These are phyloP conservation scores for Trichoderma sp. DNA, from an alignment of 2,329 filamentous ascomycete species.

Conservation along the genomic window DNA sequence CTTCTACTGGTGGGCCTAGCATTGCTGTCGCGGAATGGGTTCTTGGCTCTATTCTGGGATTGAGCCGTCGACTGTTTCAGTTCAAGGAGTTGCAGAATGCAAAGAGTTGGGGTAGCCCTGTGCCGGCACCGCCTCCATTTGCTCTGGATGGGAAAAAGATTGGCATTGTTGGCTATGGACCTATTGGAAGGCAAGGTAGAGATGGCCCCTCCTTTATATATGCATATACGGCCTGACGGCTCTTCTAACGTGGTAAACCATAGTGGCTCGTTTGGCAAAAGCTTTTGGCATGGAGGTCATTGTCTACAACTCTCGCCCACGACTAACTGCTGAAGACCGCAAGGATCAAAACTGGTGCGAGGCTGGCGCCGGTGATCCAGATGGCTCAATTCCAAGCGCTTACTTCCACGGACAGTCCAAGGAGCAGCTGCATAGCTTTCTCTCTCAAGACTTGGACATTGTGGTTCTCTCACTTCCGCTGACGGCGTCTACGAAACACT, in stretches of 20 bases:
- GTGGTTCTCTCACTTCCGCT: constrained; percentile 3
- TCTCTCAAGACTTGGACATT: neutral
- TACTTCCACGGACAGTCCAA: constrained; percentile 9
- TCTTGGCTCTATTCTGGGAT: neutral
- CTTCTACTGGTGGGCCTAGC: neutral
- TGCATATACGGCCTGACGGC: too few relatives aligned
- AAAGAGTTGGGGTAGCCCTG: neutral
- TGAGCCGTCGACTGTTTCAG: neutral
- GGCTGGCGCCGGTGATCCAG: constrained; percentile 4
- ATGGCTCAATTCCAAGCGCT: neutral
- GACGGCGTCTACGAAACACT: neutral
- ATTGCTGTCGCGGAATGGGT: constrained; percentile 12
- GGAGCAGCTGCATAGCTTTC: neutral
- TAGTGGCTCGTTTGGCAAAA: constrained; percentile 1
- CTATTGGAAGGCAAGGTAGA: constrained; percentile 6
- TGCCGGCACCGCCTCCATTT: neutral
- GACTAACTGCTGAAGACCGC: constrained; percentile 5
- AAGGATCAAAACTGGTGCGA: constrained; percentile 12
- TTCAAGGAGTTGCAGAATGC: neutral
- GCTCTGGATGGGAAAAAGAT: constrained; percentile 14
- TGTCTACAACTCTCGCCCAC: constrained; percentile 15
- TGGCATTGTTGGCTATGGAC: constrained; percentile 10
- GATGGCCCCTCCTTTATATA: neutral
- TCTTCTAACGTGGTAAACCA: neutral
- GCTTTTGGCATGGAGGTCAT: neutral